These are phyloP conservation scores for Amylostereum chailletii DNA, from an alignment of 1,284 basidiomycete genomes.

Conservation along the genomic window DNA sequence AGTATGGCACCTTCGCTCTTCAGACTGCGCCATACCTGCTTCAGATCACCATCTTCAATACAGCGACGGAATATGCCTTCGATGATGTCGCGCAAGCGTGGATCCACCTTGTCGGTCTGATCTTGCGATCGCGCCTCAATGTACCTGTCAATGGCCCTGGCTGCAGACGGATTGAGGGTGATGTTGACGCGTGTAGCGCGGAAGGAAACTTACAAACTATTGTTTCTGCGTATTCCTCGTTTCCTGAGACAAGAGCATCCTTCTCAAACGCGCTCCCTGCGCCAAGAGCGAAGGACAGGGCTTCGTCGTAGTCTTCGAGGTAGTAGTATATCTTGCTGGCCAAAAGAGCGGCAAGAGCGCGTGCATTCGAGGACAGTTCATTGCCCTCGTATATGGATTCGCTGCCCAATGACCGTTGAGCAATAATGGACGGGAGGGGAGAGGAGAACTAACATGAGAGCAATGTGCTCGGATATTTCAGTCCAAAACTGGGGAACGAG, in stretches of 20 bases:
- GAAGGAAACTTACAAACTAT: constrained; percentile 67
- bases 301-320: constrained; percentile 89
- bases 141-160: constrained; percentile 91
- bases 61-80: constrained; percentile 82
- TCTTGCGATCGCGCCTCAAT: constrained; percentile 55
- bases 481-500: constrained; percentile 94
- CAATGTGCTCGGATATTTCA: constrained; percentile 92
- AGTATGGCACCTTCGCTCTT: no score
- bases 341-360: constrained; percentile 78
- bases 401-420: constrained; percentile 31
- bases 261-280: constrained; percentile 82
- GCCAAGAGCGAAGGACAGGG: constrained; percentile 85
- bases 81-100: constrained; percentile 73
- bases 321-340: constrained; percentile 96
- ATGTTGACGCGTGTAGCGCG: not conserved
- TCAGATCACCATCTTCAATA: constrained; percentile 80
- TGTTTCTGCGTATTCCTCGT: constrained; percentile 88
- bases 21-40: constrained; percentile 50
- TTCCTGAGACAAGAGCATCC: constrained; percentile 51
- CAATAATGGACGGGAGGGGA: constrained; percentile 23
- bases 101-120: constrained; percentile 54
- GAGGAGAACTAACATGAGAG: constrained; percentile 47
- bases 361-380: constrained; percentile 62
- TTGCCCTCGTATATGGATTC: constrained; percentile 84
- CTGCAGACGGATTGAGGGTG: constrained; percentile 29